Base-by-base conservation (phyloP, 2,329 filamentous ascomycete genomes). In the Lachnellula cervina region DNA sequence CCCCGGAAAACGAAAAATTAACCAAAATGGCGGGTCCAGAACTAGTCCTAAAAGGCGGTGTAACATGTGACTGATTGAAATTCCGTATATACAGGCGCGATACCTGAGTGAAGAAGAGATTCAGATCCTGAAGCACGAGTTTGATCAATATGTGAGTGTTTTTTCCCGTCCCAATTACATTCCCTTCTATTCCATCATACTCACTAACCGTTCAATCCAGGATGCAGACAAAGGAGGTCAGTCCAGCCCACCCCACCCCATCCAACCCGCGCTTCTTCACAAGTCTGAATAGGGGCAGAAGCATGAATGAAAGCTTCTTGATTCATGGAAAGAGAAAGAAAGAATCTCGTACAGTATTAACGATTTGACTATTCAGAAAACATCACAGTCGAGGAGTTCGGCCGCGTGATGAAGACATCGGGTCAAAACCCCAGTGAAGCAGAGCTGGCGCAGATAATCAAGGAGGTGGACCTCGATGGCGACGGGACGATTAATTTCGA, bases 401-500 rank as follows among this genome's bases (percentile, higher is more conserved):
- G 68, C 14, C 67, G 69, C 32, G 71, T 72, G 32, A 71, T 73
- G 71, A 61, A 60, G 37, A 48, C 65, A 63, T 42, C 67, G 61
- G 63, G 71, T 54, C 58, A 66, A 63, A 61, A 63, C 58, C 67
- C 67, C 7, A 66, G 66, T 4, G 54, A 68, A 40, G 72, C 59
- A n/a, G 72, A 73, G 55, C 67, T 73, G n/a, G 62, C 67, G 49
- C 66, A 71, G 59, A 73, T 73, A 44, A 67, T 73, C 52, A 68
- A 66, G 40, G 71, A 73, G 47, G 72, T 73, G 6, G 72, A 73
- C 55, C 64, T 72, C 2, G 70, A 73, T 53, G 71, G 71, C 3
- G 71, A 73, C 52, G 71, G 71, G 55, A 70, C 68, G 2, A 73
- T 73, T 55, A 72, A 72, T 60, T 73, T 73, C 55, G 71, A 73